Evolutionary conservation across 805 yeast species (phyloP), one percentile per base, ranked within the genome.

Genomic region (Wickerhamomyces chaumierensis): DNA sequence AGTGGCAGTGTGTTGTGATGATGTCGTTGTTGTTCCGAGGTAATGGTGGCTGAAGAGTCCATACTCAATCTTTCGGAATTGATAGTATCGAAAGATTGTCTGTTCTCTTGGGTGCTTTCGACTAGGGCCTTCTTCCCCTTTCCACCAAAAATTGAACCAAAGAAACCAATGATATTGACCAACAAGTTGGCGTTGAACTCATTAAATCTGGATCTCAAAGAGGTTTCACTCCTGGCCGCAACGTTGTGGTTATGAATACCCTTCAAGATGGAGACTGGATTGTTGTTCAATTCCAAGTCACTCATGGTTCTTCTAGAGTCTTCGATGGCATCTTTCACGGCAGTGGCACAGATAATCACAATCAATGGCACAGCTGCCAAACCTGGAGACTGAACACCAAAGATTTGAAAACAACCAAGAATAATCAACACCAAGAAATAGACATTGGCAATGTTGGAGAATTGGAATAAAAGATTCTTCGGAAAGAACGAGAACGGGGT

Each of bases 401-500:
- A 83, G 32, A 83, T 78, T 37, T 68, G 65, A 55, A 81, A 80
- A 18, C 64, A 82, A 43, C 96, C 95, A 44, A 90, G 61, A 46
- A 90, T 78, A 52, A 79, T 80, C 61, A 85, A 66, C 28, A 77
- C 63, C 50, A 90, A 63, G 69, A 90, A 90, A 64, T 87, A 90
- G 37, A 85, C 65, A 60, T 90, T 90, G 34, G 98, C 98, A 45
- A 88, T 74, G 57, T 88, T 90, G 48, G 73, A 75, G 59, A 88
- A 88, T 63, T 92, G 97, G 46, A 73, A 69, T 35, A 62, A 58
- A 35, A 90, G 57, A 60, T 90, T 87, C 57, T 87, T 87, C 3
- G 97, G 97, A 23, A 92, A 47, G 53, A 90, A 90, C 8, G 86
- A 67, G 35, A 92, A 55, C 5, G 97, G 96, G 2, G 96, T 90